These are phyloP conservation scores for Rhizopogon salebrosus DNA, from an alignment of 768 basidiomycete genomes.

Conservation along the genomic window DNA sequence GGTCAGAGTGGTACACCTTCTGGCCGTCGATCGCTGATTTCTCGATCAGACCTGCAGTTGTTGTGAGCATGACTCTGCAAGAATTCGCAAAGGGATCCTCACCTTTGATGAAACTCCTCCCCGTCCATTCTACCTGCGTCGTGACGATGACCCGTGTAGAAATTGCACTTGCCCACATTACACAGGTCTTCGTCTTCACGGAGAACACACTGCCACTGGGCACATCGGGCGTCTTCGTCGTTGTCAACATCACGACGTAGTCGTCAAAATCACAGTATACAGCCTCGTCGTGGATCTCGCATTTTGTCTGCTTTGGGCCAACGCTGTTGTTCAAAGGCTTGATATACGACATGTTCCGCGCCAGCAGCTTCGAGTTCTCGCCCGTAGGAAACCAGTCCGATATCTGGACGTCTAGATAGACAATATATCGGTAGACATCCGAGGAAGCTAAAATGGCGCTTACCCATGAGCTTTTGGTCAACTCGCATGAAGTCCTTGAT, in stretches of 20 bases:
- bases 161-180: conserved; percentile 86
- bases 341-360: conserved; percentile 93
- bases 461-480: conserved; percentile 87
- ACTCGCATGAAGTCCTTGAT: conserved; percentile 89
- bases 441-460: conserved; percentile 21
- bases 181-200: conserved; percentile 91
- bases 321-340: conserved; percentile 85
- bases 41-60: conserved; percentile 79
- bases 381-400: conserved; percentile 84
- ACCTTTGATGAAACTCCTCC: conserved; percentile 96
- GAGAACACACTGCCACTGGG: conserved; percentile 90
- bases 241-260: conserved; percentile 78
- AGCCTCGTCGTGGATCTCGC: conserved; percentile 88
- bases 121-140: conserved; percentile 93
- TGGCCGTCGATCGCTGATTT: conserved; percentile 89
- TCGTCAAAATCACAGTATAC: conserved; percentile 78
- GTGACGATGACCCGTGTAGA: conserved; percentile 81
- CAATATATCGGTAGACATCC: background rate
- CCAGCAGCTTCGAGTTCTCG: conserved; percentile 61
- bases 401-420: conserved; percentile 83
- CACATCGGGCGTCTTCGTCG: conserved; percentile 90
- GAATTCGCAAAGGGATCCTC: conserved; percentile 7
- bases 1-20: conserved; percentile 75
- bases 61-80: conserved; percentile 1
- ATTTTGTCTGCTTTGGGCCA: conserved; percentile 93